Conservation (phyloP, 1,139 yeast species). For the Martiniozyma asiatica region DNA sequence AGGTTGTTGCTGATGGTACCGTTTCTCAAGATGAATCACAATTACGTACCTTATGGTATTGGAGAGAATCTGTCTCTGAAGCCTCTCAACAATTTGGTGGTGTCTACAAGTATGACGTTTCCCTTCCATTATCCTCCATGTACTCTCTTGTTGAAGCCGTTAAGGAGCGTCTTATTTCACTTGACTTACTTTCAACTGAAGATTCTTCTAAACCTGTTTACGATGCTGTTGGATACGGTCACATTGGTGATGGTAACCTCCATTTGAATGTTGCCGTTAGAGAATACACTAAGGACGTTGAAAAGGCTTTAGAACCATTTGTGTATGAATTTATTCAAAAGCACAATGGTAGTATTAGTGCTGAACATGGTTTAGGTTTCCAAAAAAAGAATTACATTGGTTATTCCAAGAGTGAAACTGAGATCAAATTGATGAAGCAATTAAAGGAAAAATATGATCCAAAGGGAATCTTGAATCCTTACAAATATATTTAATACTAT, state of each 20-base stretch:
- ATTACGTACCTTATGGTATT: constrained; percentile 70
- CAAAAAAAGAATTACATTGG: constrained; percentile 84
- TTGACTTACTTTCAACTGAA: constrained; percentile 51
- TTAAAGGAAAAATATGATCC: constrained; percentile 81
- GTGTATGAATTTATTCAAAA: constrained; percentile 79
- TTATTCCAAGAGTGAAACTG: constrained; percentile 63
- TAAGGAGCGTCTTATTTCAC: constrained; percentile 41
- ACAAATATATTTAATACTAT: constrained; percentile 50
- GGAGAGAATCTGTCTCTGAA: constrained; percentile 93
- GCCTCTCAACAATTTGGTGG: constrained; percentile 81
- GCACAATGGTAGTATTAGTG: constrained; percentile 79
- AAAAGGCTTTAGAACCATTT: constrained; percentile 75
- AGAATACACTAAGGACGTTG: constrained; percentile 65
- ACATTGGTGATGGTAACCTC: constrained; percentile 90
- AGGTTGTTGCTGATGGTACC: constrained; percentile 77
- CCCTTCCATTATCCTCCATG: constrained; percentile 69
- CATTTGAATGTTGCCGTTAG: constrained; percentile 90
- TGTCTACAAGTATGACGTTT: constrained; percentile 92
- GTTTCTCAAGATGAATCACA: constrained; percentile 94
- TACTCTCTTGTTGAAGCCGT: constrained; percentile 73
- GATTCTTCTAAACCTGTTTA: constrained; percentile 62
- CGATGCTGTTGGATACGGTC: constrained; percentile 89
- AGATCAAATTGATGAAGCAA: constrained; percentile 61
- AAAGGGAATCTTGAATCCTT: constrained; percentile 81
- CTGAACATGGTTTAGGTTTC: constrained; percentile 96